These are phyloP conservation scores for Phytopythium ostracodes DNA, from an alignment of 352 stramenopile species.

Conservation along the genomic window DNA sequence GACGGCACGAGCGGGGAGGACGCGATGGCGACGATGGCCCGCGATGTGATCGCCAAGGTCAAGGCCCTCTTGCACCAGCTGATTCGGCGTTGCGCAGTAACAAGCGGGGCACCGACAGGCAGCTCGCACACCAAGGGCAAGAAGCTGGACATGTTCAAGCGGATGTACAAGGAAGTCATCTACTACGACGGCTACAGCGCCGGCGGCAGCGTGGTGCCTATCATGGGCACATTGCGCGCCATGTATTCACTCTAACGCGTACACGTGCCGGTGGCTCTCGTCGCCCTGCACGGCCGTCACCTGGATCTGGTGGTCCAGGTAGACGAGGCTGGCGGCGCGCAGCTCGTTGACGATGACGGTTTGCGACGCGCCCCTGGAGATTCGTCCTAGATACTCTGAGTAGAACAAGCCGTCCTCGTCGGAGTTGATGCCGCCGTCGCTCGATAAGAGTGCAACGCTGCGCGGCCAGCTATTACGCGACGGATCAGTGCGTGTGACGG, in stretches of 20 bases:
- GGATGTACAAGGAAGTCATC: conserved; percentile 85
- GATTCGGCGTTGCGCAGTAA: conserved; percentile 36
- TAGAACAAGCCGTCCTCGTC: conserved; percentile 40
- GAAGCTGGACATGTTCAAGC: conserved; percentile 72
- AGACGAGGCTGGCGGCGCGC: conserved; percentile 38
- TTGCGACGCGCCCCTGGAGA: conserved; percentile 26
- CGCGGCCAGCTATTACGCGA: conserved; percentile 45
- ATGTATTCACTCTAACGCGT: conserved; percentile 56
- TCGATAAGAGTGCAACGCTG: conserved; percentile 35
- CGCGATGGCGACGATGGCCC: conserved; percentile 35
- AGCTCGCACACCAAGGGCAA: conserved; percentile 25
- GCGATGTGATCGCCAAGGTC: conserved; percentile 46
- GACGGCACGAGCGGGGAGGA: conserved; percentile 10
- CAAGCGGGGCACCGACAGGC: conserved; percentile 8
- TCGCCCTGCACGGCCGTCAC: conserved; percentile 17
- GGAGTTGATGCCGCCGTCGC: conserved; percentile 29
- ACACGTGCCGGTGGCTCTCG: conserved; percentile 20
- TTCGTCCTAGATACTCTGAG: conserved; percentile 61
- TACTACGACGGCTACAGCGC: conserved; percentile 55
- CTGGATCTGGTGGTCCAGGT: conserved; percentile 52
- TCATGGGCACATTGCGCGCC: conserved; percentile 47
- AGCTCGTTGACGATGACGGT: conserved; percentile 45
- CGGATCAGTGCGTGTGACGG: conserved; percentile 1
- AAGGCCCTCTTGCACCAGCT: conserved; percentile 61
- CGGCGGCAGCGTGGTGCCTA: conserved; percentile 31